Evolutionary conservation across 257 asterid genomes (phyloP).

Genomic region (Nicotiana sylvestris): DNA sequence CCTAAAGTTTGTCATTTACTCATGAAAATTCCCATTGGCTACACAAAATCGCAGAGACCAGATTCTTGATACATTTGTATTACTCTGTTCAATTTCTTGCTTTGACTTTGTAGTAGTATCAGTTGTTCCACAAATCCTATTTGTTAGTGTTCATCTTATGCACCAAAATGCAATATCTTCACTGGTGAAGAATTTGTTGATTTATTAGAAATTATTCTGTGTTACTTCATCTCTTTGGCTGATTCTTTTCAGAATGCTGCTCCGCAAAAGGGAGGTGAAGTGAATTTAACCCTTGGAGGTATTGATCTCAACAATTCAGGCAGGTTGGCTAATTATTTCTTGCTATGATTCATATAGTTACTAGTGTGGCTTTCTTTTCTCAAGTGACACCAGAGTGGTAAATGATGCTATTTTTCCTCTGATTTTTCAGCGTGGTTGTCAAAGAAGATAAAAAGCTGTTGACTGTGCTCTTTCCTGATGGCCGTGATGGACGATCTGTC

Average conservation of each 20-base stretch:
- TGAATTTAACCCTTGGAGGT: conserved; percentile 94
- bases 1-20: no score
- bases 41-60: no score
- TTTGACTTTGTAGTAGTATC: no score
- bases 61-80: no score
- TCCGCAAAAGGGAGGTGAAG: conserved; percentile 77
- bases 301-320: conserved; percentile 99
- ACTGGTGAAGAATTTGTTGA: no score
- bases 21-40: no score
- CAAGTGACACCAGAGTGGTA: background rate
- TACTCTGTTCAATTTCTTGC: no score
- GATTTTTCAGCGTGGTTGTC: conserved; percentile 74
- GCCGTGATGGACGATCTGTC: conserved; percentile 92
- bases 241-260: conserved; percentile 45
- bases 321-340: conserved; percentile 61
- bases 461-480: conserved; percentile 85
- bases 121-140: no score
- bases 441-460: conserved; percentile 90
- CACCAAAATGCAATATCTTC: no score
- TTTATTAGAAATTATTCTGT: background rate
- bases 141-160: no score
- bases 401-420: background rate
- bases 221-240: background rate
- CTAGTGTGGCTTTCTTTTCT: background rate
- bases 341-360: background rate